Base-by-base conservation (phyloP, 768 basidiomycete species). In the Cystofilobasidium macerans region DNA sequence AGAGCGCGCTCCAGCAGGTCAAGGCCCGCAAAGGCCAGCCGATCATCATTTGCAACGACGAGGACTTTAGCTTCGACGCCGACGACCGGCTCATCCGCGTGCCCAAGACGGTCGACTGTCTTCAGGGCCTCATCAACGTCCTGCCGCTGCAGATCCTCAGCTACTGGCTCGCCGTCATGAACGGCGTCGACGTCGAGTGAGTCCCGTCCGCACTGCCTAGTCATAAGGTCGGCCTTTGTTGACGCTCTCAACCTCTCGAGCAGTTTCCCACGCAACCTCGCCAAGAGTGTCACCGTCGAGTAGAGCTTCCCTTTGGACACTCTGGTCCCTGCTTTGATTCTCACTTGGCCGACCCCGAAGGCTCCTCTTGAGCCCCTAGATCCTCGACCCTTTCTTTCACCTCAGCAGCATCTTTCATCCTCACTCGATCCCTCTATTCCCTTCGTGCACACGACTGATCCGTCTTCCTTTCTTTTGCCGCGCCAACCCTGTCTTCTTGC, bases 91-190 rank as follows among this genome's bases (percentile, higher is more conserved):
- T 91, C 38, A 90, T 99, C 76, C 88, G 94, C 22, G 89, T 98
- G 11, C 95, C 94, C 62, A 84, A 84, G 79, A 95, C 94, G 2
- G 85, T 94, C 68, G 95, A 98, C 77, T 90, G 85, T 72, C 78
- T 98, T 61, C 95, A 99, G 78, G 95, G 95, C 26, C 75, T 99
- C 71, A 78, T 99, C 77, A 99, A 98, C 80, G 87, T 99, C 77
- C 86, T 98, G 65, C 95, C 95, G 45, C 81, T 99, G 69, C 95
- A 98, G 76, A 81, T 99, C 69, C 81, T 98, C 67, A 90, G 88
- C 69, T 99, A 99, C 78, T 93, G 98, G 79, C 79, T 99, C 69
- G 94, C 94, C 3, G 85, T 98, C 72, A 87, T 83, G 80, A 91
- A 91, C 75, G 95, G 93, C 36, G 92, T 89, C 70, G 94, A 98